Conservation (phyloP, 495 filamentous ascomycete genomes). For the Hypoxylon intermedium region DNA sequence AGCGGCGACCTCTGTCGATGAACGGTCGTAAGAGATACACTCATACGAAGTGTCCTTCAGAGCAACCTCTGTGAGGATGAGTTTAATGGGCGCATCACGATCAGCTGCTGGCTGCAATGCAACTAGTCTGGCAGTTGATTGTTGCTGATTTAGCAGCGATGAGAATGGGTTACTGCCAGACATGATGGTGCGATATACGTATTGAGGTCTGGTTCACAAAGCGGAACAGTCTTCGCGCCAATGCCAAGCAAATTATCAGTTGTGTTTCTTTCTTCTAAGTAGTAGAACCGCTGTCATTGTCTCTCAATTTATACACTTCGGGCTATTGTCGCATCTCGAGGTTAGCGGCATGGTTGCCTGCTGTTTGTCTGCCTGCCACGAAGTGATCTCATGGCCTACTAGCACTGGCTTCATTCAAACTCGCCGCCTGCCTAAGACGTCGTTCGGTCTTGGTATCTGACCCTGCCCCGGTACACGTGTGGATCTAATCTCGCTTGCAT, state of each 20-base stretch:
- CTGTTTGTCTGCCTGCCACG: neutral
- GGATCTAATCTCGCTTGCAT: no score
- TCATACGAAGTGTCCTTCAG: slow-evolving; percentile 36
- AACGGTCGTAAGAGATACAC: slow-evolving; percentile 41
- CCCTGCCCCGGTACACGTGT: no score
- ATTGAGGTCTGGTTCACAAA: neutral
- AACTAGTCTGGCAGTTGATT: slow-evolving; percentile 18
- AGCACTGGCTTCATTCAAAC: no score
- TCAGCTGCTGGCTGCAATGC: slow-evolving; percentile 27
- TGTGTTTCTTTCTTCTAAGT: neutral
- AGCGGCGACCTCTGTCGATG: neutral
- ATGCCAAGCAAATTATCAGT: neutral
- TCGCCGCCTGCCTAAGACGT: no score
- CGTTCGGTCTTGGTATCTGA: no score
- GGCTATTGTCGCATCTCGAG: neutral
- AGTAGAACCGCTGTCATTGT: no score
- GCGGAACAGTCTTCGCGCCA: neutral
- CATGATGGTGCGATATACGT: slow-evolving; percentile 4
- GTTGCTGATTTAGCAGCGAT: slow-evolving; percentile 1
- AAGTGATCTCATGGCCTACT: no score
- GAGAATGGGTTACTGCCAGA: slow-evolving; percentile 21
- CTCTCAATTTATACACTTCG: no score
- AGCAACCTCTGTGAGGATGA: slow-evolving; percentile 23
- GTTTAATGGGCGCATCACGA: slow-evolving; percentile 26
- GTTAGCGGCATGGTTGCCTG: slow-evolving; percentile 15